Conservation (phyloP, 345 rosid genomes). For the Tarenaya hassleriana region DNA sequence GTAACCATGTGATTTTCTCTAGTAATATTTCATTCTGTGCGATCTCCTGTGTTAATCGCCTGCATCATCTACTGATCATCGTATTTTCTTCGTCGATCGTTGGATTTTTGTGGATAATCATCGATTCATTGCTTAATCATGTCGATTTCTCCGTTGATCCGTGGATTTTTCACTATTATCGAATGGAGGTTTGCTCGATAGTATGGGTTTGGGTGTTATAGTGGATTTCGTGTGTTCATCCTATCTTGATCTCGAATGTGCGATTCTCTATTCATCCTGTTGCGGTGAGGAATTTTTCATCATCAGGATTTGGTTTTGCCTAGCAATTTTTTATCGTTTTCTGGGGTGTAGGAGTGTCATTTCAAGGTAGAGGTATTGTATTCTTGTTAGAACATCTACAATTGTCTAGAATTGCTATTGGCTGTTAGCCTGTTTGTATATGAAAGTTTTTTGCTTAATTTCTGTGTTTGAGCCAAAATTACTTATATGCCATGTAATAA, state of each 20-base stretch:
- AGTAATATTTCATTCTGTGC: too few relatives aligned
- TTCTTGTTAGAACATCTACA: background rate
- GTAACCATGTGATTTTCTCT: too few relatives aligned
- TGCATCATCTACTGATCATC: too few relatives aligned
- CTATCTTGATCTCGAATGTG: too few relatives aligned
- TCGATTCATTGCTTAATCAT: background rate
- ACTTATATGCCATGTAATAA: background rate
- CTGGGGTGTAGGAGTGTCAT: too few relatives aligned
- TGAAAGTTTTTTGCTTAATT: background rate
- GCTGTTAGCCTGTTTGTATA: background rate
- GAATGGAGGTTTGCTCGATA: constrained; percentile 2
- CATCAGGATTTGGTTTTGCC: too few relatives aligned
- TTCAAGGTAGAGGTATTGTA: background rate
- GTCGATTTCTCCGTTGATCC: constrained; percentile 1
- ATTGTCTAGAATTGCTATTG: background rate
- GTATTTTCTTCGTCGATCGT: background rate
- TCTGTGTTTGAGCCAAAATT: constrained; percentile 6
- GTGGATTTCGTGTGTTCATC: too few relatives aligned
- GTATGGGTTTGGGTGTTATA: too few relatives aligned
- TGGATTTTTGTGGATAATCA: background rate
- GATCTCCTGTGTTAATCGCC: too few relatives aligned
- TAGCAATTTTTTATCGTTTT: too few relatives aligned
- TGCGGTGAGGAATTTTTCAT: too few relatives aligned
- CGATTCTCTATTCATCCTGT: too few relatives aligned
- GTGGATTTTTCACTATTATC: background rate